These are phyloP conservation scores for Pseudozyma flocculosa DNA, from an alignment of 1,284 basidiomycete species.

Conservation along the genomic window DNA sequence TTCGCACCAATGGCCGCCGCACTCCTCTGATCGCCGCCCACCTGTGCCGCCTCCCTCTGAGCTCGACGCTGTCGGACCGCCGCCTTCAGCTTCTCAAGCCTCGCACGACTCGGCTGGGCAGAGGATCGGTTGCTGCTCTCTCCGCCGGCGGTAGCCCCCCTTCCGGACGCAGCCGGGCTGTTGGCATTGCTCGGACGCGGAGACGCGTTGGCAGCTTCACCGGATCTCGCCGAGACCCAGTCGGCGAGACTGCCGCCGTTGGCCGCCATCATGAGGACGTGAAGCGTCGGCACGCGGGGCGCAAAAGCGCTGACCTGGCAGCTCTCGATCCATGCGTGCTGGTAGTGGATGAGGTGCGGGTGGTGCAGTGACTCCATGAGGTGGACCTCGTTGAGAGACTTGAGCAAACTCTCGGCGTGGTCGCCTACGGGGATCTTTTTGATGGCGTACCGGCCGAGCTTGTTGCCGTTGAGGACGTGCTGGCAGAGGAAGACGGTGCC, in stretches of 20 bases:
- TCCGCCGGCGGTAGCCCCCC: conserved; percentile 7
- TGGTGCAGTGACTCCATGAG: conserved; percentile 82
- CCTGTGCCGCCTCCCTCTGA: not conserved
- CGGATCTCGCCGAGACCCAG: conserved; percentile 43
- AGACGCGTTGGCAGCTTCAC: conserved; percentile 7
- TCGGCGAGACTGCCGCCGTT: conserved; percentile 55
- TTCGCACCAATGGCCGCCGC: too few relatives aligned
- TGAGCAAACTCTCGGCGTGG: conserved; percentile 32
- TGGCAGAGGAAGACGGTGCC: conserved; percentile 82
- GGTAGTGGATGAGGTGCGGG: conserved; percentile 89
- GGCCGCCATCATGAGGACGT: conserved; percentile 56
- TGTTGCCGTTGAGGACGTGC: conserved; percentile 78
- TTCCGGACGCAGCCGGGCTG: not conserved
- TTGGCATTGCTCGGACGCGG: conserved; percentile 2
- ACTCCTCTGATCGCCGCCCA: too few relatives aligned
- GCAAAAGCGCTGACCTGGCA: conserved; percentile 37
- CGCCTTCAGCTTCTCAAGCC: conserved; percentile 30
- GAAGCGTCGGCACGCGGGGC: conserved; percentile 50
- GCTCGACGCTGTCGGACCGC: conserved; percentile 33
- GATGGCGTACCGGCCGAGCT: conserved; percentile 72
- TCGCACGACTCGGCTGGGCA: not conserved
- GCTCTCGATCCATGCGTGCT: conserved; percentile 87
- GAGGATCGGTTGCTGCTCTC: not conserved
- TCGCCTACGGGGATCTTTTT: conserved; percentile 93
- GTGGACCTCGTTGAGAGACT: conserved; percentile 65